Conservation (phyloP, 805 yeast species). For the Yamadazyma ubonensis region DNA sequence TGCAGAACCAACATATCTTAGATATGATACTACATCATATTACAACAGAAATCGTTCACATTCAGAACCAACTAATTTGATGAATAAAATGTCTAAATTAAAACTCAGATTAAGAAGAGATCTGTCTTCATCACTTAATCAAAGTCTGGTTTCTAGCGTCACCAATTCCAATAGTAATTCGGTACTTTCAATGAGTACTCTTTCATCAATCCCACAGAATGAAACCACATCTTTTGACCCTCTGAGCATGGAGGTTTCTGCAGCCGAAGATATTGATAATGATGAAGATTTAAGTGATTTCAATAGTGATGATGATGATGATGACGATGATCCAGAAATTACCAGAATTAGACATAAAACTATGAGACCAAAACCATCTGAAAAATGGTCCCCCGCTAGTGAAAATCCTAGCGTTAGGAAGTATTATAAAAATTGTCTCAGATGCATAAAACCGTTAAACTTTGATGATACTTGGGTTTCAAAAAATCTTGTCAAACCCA, state of each 20-base stretch:
- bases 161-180: conserved; percentile 9
- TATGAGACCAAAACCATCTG: conserved; percentile 14
- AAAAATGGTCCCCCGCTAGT: conserved; percentile 50
- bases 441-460: conserved; percentile 56
- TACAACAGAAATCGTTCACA: conserved; percentile 16
- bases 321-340: conserved; percentile 15
- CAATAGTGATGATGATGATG: conserved; percentile 13
- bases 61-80: conserved; percentile 23
- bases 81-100: conserved; percentile 23
- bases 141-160: not conserved
- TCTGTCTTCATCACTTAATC: conserved; percentile 3
- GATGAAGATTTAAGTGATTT: conserved; percentile 9
- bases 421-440: conserved; percentile 49
- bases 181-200: conserved; percentile 7
- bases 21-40: conserved; percentile 2
- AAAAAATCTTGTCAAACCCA: conserved; percentile 41
- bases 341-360: conserved; percentile 4
- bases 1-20: conserved; percentile 1
- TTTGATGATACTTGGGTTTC: conserved; percentile 56
- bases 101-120: conserved; percentile 19
- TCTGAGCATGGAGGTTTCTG: conserved; percentile 5
- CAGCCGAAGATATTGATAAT: conserved; percentile 6
- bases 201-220: conserved; percentile 6
- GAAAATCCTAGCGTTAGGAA: conserved; percentile 35
- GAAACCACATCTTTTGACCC: conserved; percentile 5